These are phyloP conservation scores for Biancaea sappan DNA, from an alignment of 306 rosid species.

Conservation along the genomic window DNA sequence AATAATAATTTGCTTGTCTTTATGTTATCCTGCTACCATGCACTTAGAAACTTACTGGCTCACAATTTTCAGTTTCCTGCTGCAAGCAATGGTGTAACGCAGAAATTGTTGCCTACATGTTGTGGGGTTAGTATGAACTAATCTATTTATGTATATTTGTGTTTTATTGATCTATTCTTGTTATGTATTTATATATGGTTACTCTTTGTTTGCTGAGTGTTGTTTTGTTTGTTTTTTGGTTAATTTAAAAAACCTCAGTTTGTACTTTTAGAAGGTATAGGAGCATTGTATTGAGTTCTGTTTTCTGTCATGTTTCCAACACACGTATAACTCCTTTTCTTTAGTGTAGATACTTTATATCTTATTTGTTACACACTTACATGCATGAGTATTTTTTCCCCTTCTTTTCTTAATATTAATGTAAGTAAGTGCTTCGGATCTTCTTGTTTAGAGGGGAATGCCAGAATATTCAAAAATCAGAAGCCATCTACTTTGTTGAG, in stretches of 20 bases:
- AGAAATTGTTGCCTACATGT: constrained; percentile 69
- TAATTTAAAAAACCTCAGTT: background rate
- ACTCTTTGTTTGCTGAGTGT: background rate
- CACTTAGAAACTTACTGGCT: constrained; percentile 34
- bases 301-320: background rate
- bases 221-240: background rate
- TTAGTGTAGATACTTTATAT: background rate
- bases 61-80: constrained; percentile 59
- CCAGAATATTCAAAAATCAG: background rate
- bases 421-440: background rate
- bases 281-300: background rate
- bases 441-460: background rate
- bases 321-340: background rate
- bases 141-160: constrained; percentile 9
- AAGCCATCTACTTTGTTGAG: background rate
- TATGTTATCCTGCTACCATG: constrained; percentile 14
- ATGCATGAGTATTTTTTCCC: background rate
- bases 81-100: constrained; percentile 67
- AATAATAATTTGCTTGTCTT: background rate
- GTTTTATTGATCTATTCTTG: constrained; percentile 1
- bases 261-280: background rate
- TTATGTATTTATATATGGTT: background rate
- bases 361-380: background rate
- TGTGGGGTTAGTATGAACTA: constrained; percentile 68
- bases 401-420: background rate